These are phyloP conservation scores for Pseudocercospora vitis DNA, from an alignment of 2,329 filamentous ascomycete species.

Conservation along the genomic window DNA sequence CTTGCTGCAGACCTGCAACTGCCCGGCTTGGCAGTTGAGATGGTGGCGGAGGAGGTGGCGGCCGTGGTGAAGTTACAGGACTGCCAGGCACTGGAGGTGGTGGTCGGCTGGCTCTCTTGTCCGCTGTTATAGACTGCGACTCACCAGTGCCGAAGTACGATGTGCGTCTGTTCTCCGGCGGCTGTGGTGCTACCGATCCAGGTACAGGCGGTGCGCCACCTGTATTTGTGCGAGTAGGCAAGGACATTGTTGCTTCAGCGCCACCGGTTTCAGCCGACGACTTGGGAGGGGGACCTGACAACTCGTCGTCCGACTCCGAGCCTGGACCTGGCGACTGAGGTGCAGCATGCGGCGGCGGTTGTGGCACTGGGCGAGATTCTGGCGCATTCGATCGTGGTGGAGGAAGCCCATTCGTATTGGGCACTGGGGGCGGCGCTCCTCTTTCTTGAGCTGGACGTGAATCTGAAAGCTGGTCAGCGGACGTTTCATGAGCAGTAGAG, in stretches of 20 bases:
- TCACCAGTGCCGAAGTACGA: constrained; percentile 45
- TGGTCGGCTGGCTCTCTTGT: constrained; percentile 40
- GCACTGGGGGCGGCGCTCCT: constrained; percentile 24
- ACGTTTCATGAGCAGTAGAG: constrained; percentile 2
- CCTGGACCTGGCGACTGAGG: constrained; percentile 68
- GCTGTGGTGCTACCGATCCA: constrained; percentile 28
- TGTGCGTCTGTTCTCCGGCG: constrained; percentile 40
- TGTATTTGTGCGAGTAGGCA: constrained; percentile 35
- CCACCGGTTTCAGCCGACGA: constrained; percentile 42
- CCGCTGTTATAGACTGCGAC: constrained; percentile 36
- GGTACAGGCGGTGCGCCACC: constrained; percentile 41
- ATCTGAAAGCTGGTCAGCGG: constrained; percentile 19
- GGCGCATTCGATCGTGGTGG: constrained; percentile 17
- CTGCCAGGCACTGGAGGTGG: constrained; percentile 41
- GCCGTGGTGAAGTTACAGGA: constrained; percentile 40
- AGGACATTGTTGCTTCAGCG: constrained; percentile 27
- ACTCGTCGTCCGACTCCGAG: constrained; percentile 86
- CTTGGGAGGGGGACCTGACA: constrained; percentile 55
- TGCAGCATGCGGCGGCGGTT: constrained; percentile 35
- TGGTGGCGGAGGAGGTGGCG: constrained; percentile 53
- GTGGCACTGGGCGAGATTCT: constrained; percentile 38
- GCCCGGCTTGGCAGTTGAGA: constrained; percentile 41
- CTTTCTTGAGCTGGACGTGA: constrained; percentile 24
- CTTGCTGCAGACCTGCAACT: constrained; percentile 31
- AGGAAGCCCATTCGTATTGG: constrained; percentile 17